Evolutionary conservation across 352 stramenopile species (phyloP), one percentile per base, ranked within the genome.

Genomic region (Pythium rhizo-oryzae): DNA sequence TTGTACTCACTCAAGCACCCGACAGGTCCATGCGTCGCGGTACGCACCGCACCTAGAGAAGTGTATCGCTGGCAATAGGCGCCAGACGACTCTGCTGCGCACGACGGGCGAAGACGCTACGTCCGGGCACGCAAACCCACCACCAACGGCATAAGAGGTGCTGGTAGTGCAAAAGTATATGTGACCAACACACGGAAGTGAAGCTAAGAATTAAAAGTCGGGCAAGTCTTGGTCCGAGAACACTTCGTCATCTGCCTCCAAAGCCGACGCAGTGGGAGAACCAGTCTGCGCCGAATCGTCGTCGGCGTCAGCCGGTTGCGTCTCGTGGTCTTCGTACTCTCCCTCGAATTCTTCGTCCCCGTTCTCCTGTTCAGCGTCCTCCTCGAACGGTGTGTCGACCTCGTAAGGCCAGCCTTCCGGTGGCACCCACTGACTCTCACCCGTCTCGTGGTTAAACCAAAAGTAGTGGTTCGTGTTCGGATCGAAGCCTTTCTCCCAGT

Each of bases 401-500:
- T 85, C 76, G 60, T 81, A 86, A 30, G 87, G 85, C 87, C 88
- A 96, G 25, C 82, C 82, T 24, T 93, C 85, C 0, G 87, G 86
- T 19, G 84, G 72, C 13, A 79, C 91, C 86, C 87, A 96, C 24
- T 85, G 84, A 35, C 87, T 94, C 62, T 94, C 87, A 16, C 80
- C 85, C 4, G 83, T 91, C 6, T 56, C 77, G 63, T 95, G 83
- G 71, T 96, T 96, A 74, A 95, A 96, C 89, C 89, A 96, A 55
- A 93, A 96, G 67, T 93, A 92, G 67, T 96, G 87, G 25, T 93
- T 93, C 5, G 84, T 85, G 56, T 69, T 87, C 12, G 84, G 78
- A 43, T 96, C 87, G 37, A 93, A 94, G 15, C 87, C 86, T 74
- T 94, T 92, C 59, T 96, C 87, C 85, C 87, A 96, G 63, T 94